Evolutionary conservation across 306 rosid species (phyloP), one percentile per base, ranked within the genome.

Genomic region (Fagus crenata): DNA sequence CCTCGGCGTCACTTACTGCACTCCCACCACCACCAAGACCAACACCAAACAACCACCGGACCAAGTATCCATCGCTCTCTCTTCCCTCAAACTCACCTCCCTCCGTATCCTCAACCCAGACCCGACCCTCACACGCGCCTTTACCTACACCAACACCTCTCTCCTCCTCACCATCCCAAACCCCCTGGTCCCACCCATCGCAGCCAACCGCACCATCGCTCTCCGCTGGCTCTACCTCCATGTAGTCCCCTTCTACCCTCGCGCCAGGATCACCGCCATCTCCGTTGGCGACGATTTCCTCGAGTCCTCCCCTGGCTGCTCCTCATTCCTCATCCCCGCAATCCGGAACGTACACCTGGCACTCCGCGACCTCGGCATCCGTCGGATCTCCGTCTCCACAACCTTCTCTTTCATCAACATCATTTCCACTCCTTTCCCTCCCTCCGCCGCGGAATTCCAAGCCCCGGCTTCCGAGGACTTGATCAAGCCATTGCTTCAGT

Each of bases 181-280:
- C 86, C 53, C 51, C 77, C 43, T 90, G 69, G 90, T 92, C 31
- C 60, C 90, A 0, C 56, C 86, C 1, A 83, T 92, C 13, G 97
- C 97, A 41, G 43, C 81, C 56, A 95, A 92, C 82, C 92, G 96
- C 76, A 76, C 97, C 78, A 6, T 22, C 42, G 94, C 97, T 22
- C 72, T 83, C 77, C 79, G 59, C 1, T 94, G 98, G 97, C 86
- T 94, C 43, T 87, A 80, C 91, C 13, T 59, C 18, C 82, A 89
- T 84, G 93, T 92, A 77, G 78, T 89, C 67, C 97, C 98, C 0
- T 94, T 90, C 92, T 88, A 88, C 81, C 98, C 97, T 4, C 95
- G 97, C 65, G 87, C 91, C 78, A 90, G 71, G 53, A 89, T 94
- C 86, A 71, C 92, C 32, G 72, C 91, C 63, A 92, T 94, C 80